A percentile compares a stretch with the other conserved stretches of the same genome.
Conservation (phyloP, 192 early-diverging fungal species). For the Mortierella claussenii region DNA sequence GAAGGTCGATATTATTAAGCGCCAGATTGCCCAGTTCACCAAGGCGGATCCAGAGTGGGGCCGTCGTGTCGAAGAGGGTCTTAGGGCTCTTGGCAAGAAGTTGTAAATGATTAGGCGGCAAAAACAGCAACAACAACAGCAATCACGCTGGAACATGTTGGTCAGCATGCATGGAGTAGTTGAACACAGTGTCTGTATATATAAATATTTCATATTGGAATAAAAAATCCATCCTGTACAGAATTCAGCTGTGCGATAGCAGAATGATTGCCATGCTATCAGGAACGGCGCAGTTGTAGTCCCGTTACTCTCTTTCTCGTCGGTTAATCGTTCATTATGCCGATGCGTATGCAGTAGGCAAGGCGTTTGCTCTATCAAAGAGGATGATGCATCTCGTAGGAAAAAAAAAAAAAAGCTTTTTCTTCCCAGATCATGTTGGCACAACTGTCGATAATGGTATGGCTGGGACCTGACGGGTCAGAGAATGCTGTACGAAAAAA, state of each 20-base stretch:
- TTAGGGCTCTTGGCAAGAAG: slow-evolving; percentile 23
- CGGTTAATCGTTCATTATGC: too few relatives aligned
- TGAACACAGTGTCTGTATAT: too few relatives aligned
- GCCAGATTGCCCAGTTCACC: slow-evolving; percentile 77
- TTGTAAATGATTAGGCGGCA: background rate
- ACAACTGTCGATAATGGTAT: background rate
- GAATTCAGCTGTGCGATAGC: too few relatives aligned
- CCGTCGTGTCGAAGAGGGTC: slow-evolving; percentile 69
- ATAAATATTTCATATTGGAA: background rate
- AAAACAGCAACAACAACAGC: background rate
- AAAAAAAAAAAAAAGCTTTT: background rate
- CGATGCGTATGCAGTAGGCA: too few relatives aligned
- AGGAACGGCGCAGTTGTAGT: too few relatives aligned
- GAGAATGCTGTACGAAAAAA: background rate
- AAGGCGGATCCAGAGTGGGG: slow-evolving; percentile 81
- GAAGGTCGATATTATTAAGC: slow-evolving; percentile 68
- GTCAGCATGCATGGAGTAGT: too few relatives aligned
- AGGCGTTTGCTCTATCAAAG: too few relatives aligned
- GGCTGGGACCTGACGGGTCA: background rate
- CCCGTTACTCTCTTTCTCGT: too few relatives aligned
- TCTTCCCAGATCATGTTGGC: background rate
- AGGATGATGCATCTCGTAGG: too few relatives aligned
- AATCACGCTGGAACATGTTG: too few relatives aligned
- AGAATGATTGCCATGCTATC: too few relatives aligned
- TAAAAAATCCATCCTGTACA: too few relatives aligned